Evolutionary conservation across 73 alveolate species (phyloP).

Genomic region (Stentor coeruleus): DNA sequence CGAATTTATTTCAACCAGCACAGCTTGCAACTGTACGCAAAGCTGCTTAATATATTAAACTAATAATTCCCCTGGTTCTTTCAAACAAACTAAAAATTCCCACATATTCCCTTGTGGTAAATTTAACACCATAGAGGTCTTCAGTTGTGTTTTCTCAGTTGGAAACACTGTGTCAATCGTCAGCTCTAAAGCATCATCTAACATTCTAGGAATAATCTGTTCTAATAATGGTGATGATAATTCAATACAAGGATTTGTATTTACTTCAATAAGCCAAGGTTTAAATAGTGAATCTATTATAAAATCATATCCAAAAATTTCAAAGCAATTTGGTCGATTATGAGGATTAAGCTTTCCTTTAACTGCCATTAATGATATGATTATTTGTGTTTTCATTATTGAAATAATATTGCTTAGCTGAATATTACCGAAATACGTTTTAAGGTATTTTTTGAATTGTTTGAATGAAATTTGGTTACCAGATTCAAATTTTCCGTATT

Average conservation of each 20-base stretch:
- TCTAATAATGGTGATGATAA: constrained; percentile 62
- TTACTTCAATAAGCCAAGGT: constrained; percentile 22
- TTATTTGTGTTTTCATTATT: constrained; percentile 74
- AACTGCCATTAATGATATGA: constrained; percentile 67
- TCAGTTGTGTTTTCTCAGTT: constrained; percentile 5
- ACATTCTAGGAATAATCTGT: constrained; percentile 82
- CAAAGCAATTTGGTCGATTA: constrained; percentile 76
- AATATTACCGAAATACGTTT: constrained; percentile 52
- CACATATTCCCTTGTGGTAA: neutral
- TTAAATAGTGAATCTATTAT: neutral
- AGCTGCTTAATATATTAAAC: neutral
- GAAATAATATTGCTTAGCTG: constrained; percentile 70
- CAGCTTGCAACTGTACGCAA: too few relatives aligned
- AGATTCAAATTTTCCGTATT: constrained; percentile 79
- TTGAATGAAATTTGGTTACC: constrained; percentile 82
- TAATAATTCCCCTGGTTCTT: neutral
- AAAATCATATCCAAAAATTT: constrained; percentile 45
- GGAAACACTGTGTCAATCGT: constrained; percentile 53
- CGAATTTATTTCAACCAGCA: too few relatives aligned
- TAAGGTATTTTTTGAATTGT: constrained; percentile 60
- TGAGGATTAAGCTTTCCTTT: constrained; percentile 57
- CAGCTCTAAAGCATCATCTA: constrained; percentile 75
- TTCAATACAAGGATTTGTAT: constrained; percentile 56
- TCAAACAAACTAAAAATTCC: constrained; percentile 11
- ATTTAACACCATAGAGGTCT: neutral